A percentile compares a stretch with the other conserved stretches of the same genome.
phyloP scores from a whole-genome alignment of 2,329 filamentous ascomycete species.

The Grosmannia serpens region DNA sequence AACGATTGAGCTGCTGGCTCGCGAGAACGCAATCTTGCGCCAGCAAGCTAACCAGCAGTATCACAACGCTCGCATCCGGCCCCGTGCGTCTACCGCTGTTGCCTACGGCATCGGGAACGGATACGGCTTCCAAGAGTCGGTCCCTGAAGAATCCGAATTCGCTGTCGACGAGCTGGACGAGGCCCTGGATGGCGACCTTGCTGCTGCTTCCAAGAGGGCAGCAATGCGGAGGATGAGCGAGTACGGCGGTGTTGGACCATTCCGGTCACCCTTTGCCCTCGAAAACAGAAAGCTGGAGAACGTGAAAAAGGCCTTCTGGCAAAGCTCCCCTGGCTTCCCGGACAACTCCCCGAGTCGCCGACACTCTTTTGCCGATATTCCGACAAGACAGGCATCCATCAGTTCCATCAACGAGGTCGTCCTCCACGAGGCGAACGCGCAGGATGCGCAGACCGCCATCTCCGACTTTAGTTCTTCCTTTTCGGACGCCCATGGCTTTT shows the following conservation, averaged over 20 bases:
- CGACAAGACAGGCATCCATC: conserved; percentile 50
- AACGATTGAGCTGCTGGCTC: conserved; percentile 49
- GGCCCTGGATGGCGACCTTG: conserved; percentile 38
- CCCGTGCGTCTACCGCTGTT: conserved; percentile 45
- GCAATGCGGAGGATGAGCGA: conserved; percentile 46
- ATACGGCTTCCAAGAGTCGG: conserved; percentile 46
- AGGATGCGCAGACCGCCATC: conserved; percentile 27
- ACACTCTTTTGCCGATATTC: conserved; percentile 67
- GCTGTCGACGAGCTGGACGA: conserved; percentile 65
- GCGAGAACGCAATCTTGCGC: conserved; percentile 52
- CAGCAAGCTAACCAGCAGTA: conserved; percentile 41
- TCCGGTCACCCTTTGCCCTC: conserved; percentile 36
- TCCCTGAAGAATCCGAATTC: conserved; percentile 56
- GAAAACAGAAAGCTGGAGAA: conserved; percentile 54
- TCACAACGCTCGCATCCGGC: conserved; percentile 41
- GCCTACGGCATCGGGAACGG: conserved; percentile 42
- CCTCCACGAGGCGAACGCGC: conserved; percentile 32
- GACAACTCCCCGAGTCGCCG: conserved; percentile 64
- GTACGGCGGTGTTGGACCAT: conserved; percentile 27
- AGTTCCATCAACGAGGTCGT: conserved; percentile 45
- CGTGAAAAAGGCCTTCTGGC: conserved; percentile 59
- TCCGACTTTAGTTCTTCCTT: conserved; percentile 32
- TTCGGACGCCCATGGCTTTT: conserved; percentile 22
- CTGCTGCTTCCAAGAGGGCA: conserved; percentile 30
- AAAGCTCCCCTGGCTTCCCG: conserved; percentile 57